Evolutionary conservation across 345 rosid genomes (phyloP).

Genomic region (Syzygium grande): DNA sequence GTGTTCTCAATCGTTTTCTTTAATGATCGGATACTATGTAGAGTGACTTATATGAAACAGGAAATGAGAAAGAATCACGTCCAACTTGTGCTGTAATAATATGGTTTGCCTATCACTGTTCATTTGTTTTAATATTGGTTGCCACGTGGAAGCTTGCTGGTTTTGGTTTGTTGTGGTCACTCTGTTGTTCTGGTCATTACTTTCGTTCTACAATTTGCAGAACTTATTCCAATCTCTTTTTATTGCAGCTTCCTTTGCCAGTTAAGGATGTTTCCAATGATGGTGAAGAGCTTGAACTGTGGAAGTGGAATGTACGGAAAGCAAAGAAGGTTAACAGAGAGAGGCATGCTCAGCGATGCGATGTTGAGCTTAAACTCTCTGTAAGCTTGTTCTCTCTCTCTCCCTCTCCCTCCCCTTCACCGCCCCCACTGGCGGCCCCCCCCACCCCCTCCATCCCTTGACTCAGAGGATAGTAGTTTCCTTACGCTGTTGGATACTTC

Average conservation of each 20-base stretch:
- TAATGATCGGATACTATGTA: neutral
- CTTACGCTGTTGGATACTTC: neutral
- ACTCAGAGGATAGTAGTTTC: neutral
- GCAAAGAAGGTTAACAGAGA: conserved; percentile 79
- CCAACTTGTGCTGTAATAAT: neutral
- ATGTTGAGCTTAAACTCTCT: conserved; percentile 87
- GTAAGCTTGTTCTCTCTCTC: conserved; percentile 35
- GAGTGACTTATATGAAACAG: neutral
- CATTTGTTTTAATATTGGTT: neutral
- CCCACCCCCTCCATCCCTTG: neutral
- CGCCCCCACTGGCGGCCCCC: no score
- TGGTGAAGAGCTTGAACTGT: conserved; percentile 45
- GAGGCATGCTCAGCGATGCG: conserved; percentile 90
- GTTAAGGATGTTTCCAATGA: conserved; percentile 62
- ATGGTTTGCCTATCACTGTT: neutral
- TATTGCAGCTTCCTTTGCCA: conserved; percentile 54
- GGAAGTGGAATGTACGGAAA: conserved; percentile 77
- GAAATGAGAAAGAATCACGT: neutral
- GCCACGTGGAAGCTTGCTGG: neutral
- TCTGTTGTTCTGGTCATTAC: neutral
- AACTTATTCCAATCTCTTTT: neutral
- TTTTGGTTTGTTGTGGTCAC: neutral
- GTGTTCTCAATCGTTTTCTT: neutral
- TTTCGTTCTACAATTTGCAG: neutral
- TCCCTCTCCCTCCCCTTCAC: neutral